Evolutionary conservation across 2,329 filamentous ascomycete species (phyloP).

Genomic region (Alternaria brassicicola): DNA sequence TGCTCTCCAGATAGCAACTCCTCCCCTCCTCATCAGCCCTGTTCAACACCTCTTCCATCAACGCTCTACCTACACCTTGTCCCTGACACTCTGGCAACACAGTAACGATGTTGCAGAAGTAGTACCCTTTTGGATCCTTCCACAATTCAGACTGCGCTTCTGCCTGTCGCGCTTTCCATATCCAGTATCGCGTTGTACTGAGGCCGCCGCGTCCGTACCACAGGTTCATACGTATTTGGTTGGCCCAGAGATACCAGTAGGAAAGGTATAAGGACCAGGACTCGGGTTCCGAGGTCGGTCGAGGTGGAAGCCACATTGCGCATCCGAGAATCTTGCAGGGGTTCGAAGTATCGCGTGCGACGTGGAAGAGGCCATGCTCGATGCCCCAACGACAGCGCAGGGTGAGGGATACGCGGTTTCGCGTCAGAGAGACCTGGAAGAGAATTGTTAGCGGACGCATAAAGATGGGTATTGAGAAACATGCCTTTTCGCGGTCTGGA

Average conservation of each 20-base stretch:
- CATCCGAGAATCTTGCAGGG: constrained; percentile 66
- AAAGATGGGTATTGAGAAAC: background rate
- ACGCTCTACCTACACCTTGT: constrained; percentile 67
- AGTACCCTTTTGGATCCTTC: constrained; percentile 71
- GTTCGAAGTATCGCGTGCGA: constrained; percentile 65
- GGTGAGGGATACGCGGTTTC: constrained; percentile 68
- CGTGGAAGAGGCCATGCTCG: constrained; percentile 70
- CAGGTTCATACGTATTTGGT: constrained; percentile 71
- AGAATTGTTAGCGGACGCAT: background rate
- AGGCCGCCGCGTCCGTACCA: constrained; percentile 72
- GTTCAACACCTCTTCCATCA: constrained; percentile 68
- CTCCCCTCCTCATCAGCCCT: constrained; percentile 68
- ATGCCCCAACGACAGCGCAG: constrained; percentile 75
- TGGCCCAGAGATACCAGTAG: constrained; percentile 68
- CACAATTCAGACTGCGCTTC: constrained; percentile 67
- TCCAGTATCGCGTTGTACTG: constrained; percentile 70
- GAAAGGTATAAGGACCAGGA: constrained; percentile 69
- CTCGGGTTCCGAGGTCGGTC: constrained; percentile 53
- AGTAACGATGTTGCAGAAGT: constrained; percentile 78
- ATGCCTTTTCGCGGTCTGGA: constrained; percentile 62
- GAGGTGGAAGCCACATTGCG: constrained; percentile 73
- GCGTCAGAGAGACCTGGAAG: constrained; percentile 51
- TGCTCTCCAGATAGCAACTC: constrained; percentile 74
- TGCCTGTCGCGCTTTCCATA: constrained; percentile 72
- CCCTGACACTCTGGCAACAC: constrained; percentile 70